A percentile compares a stretch with the other conserved stretches of the same genome.
Evolutionary conservation across 495 filamentous ascomycete species (phyloP).

Genomic region (Trichoderma erinaceum): DNA sequence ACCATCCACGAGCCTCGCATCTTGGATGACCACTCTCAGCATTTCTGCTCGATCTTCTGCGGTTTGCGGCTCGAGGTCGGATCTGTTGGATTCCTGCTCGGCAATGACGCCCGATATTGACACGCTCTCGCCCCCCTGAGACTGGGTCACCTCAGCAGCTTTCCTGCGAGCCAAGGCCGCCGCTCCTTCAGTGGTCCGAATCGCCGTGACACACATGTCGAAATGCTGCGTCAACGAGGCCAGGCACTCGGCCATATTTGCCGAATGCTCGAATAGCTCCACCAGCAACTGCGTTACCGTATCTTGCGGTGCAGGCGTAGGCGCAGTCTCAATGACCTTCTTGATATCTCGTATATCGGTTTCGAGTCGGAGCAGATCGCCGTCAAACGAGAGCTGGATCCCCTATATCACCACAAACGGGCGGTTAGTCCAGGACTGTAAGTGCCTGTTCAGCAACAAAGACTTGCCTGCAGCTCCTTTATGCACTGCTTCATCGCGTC

Average conservation of each 20-base stretch:
- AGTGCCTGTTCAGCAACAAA: too few species aligned
- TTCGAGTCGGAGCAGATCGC: slow-evolving; percentile 58
- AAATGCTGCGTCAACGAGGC: slow-evolving; percentile 85
- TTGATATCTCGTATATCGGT: slow-evolving; percentile 48
- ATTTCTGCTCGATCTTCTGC: slow-evolving; percentile 75
- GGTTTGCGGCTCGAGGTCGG: slow-evolving; percentile 62
- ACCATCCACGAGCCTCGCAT: slow-evolving; percentile 82
- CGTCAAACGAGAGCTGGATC: slow-evolving; percentile 54
- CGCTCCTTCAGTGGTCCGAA: slow-evolving; percentile 88
- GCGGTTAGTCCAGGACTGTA: neutral
- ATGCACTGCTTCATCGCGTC: slow-evolving; percentile 63
- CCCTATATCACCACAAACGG: slow-evolving; percentile 31
- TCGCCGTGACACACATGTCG: slow-evolving; percentile 86
- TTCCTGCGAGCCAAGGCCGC: slow-evolving; percentile 59
- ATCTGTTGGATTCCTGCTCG: slow-evolving; percentile 51
- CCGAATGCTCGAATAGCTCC: slow-evolving; percentile 68
- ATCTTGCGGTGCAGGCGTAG: slow-evolving; percentile 32
- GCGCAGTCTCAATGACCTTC: slow-evolving; percentile 32
- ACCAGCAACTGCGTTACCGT: slow-evolving; percentile 63
- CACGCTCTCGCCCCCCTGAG: slow-evolving; percentile 55
- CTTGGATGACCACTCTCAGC: slow-evolving; percentile 72
- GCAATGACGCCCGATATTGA: slow-evolving; percentile 52
- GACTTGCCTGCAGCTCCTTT: slow-evolving; percentile 40
- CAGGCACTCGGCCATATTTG: slow-evolving; percentile 75
- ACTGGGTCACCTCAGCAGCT: slow-evolving; percentile 48